Evolutionary conservation across 805 yeast genomes (phyloP), one percentile per base, ranked within the genome.

Genomic region (Candida hungchunana): DNA sequence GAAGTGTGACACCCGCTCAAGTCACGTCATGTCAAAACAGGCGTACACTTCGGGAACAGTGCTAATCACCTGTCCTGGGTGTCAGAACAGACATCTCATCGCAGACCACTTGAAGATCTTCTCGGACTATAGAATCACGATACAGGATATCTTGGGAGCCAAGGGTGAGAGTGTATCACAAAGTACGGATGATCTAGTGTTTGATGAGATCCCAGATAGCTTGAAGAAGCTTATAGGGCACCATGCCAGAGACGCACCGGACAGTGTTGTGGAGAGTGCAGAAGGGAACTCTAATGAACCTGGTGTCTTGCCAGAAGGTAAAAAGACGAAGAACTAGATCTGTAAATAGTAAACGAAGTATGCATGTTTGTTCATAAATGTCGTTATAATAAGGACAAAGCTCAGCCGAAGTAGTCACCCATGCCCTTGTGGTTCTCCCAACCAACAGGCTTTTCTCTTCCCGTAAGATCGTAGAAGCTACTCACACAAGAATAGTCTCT

Each of bases 1-100:
- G 56, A 76, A 77, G 46, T 90, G 97, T 61, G 71, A 76, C 30
- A 75, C 82, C 3, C 66, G 97, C 37, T 87, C 96, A 1, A 77
- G 88, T 4, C 97, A 90, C 54, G 72, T 81, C n/a, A 82, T 90
- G 53, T 82, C 96, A 6, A 89, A 89, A 48, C 97, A 90, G 60
- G 89, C 96, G 0, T 90, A 90, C 56, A 75, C 81, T 11, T 64
- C 69, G 8, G 97, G 97, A 2, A 80, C 96, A 0, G 95, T 90
- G 4, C 63, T 87, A 33, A 82, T 90, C 17, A 87, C 86, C 52
- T 90, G 97, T 56, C 97, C 97, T 0, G 84, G 88, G 12, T 90
- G 97, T 58, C 71, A 81, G 46, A 80, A 75, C 53, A 75, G 96
- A 46, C 97, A 90, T 56, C 63, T 90, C 53, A 89, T 90, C 26